phyloP scores from a whole-genome alignment of 2,329 filamentous ascomycete species.

The Penicillium crustosum region DNA sequence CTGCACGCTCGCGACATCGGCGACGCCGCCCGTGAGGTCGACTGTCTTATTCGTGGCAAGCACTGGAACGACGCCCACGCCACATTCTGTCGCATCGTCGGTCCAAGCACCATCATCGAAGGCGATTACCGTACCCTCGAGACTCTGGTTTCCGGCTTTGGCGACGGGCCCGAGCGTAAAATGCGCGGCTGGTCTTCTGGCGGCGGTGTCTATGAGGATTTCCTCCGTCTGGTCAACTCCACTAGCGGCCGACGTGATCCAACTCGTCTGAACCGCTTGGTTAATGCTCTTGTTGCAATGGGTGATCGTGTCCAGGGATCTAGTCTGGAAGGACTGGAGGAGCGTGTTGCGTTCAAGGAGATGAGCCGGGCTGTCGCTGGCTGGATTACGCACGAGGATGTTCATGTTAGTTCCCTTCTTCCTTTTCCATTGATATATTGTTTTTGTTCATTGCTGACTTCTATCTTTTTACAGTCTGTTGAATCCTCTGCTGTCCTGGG shows the following conservation, averaged over 20 bases:
- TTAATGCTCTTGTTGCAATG: conserved; percentile 49
- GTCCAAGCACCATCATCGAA: conserved; percentile 77
- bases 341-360: conserved; percentile 74
- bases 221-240: conserved; percentile 51
- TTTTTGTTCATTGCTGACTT: conserved; percentile 9
- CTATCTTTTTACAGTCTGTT: conserved; percentile 25
- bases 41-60: conserved; percentile 74
- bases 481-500: conserved; percentile 42
- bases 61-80: conserved; percentile 79
- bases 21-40: conserved; percentile 69
- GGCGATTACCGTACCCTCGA: conserved; percentile 72
- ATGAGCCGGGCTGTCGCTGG: conserved; percentile 74
- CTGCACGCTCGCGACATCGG: conserved; percentile 73
- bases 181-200: conserved; percentile 76
- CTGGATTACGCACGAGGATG: conserved; percentile 61
- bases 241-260: conserved; percentile 43
- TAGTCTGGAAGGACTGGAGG: conserved; percentile 54
- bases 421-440: neutral
- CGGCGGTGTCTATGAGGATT: conserved; percentile 74
- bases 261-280: conserved; percentile 44
- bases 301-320: conserved; percentile 49
- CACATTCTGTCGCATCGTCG: conserved; percentile 77
- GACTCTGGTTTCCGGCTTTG: conserved; percentile 69
- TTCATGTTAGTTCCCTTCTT: conserved; percentile 52
- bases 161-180: conserved; percentile 56